Percentiles rank a stretch among this genome's conserved stretches.
Evolutionary conservation across 2,329 filamentous ascomycete species (phyloP).

Genomic region (Talaromyces funiculosus): DNA sequence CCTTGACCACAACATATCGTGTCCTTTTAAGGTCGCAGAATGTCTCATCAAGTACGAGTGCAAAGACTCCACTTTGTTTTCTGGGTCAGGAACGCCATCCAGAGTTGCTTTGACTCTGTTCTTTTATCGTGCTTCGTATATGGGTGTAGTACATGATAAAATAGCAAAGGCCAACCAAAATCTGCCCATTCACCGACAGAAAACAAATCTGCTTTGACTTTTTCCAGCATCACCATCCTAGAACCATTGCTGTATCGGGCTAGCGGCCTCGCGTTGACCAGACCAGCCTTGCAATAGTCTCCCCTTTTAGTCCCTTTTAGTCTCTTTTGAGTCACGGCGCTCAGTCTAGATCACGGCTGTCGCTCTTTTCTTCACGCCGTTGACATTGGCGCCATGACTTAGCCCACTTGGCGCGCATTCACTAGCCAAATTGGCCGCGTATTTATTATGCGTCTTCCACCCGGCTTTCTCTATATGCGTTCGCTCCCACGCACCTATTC

Average conservation of each 20-base stretch:
- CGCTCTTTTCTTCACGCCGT: background rate
- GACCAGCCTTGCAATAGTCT: background rate
- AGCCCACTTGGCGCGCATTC: background rate
- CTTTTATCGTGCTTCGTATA: background rate
- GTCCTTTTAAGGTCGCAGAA: too few relatives aligned
- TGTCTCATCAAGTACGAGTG: background rate
- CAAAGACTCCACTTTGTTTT: background rate
- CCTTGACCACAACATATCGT: too few relatives aligned
- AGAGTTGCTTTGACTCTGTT: background rate
- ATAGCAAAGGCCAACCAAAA: too few relatives aligned
- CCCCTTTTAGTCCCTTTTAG: background rate
- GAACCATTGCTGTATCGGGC: background rate
- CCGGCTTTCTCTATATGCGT: background rate
- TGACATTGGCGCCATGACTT: background rate
- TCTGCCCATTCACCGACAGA: too few relatives aligned
- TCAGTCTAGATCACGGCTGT: constrained; percentile 1
- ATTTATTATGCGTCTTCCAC: background rate
- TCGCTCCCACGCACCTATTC: background rate
- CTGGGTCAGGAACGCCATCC: background rate
- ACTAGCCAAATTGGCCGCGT: background rate
- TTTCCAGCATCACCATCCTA: background rate
- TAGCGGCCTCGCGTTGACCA: background rate
- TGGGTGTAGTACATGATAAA: too few relatives aligned
- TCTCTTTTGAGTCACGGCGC: background rate
- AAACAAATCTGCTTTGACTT: background rate